phyloP scores from a whole-genome alignment of 2,329 filamentous ascomycete species.

The Colletotrichum spinosum region DNA sequence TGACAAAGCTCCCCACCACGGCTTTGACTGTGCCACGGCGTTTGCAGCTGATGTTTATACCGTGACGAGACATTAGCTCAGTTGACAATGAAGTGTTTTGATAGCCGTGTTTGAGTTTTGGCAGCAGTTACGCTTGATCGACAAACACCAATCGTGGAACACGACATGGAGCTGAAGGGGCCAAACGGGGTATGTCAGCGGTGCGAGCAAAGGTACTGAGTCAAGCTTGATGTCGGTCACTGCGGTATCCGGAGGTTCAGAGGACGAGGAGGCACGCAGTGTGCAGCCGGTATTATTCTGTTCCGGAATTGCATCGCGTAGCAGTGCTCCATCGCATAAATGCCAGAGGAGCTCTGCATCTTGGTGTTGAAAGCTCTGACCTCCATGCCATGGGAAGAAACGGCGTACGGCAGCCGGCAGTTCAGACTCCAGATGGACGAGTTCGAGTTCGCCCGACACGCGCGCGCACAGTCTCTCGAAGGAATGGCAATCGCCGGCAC shows the following conservation, averaged over 20 bases:
- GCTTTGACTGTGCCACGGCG: slow-evolving; percentile 22
- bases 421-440: slow-evolving; percentile 1
- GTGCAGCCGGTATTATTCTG: background rate
- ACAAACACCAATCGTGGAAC: background rate
- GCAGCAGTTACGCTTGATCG: slow-evolving; percentile 25
- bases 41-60: slow-evolving; percentile 14
- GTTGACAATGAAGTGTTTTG: background rate
- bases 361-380: slow-evolving; percentile 16
- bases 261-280: too few relatives aligned
- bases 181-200: slow-evolving; percentile 1
- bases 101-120: slow-evolving; percentile 7
- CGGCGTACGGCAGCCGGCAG: slow-evolving; percentile 26
- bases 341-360: background rate
- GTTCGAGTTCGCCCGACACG: background rate
- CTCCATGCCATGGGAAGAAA: slow-evolving; percentile 16
- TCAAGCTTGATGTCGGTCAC: slow-evolving; percentile 9
- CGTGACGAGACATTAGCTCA: background rate
- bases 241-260: too few relatives aligned
- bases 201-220: slow-evolving; percentile 1
- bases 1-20: slow-evolving; percentile 8
- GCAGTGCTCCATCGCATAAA: background rate
- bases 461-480: slow-evolving; percentile 27
- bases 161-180: slow-evolving; percentile 15
- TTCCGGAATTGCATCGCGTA: background rate
- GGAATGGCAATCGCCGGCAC: slow-evolving; percentile 26